Evolutionary conservation across 192 early-diverging fungal genomes (phyloP), one percentile per base, ranked within the genome.

Genomic region (Mortierella claussenii): DNA sequence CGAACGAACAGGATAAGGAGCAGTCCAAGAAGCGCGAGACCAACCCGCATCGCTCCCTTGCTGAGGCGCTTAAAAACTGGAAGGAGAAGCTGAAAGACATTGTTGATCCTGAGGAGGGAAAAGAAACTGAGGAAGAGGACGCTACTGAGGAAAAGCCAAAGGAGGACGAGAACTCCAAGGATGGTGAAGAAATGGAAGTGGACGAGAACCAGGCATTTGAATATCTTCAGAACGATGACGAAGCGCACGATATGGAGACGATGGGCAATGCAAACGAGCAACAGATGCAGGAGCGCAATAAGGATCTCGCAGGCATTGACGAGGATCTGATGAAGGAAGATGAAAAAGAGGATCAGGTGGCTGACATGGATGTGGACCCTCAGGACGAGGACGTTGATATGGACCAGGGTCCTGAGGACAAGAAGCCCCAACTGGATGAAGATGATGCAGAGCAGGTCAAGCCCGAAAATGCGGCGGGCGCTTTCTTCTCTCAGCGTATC

Each of bases 1-100:
- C 65, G 17, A 67, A 61, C 17, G 73, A 83, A 21, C 64, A 86
- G 11, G 59, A 82, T 7, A 56, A 70, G 46, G 79, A 80, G 20
- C 64, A 84, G 28, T 65, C 80, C 56, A 79, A 81, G 57, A 63
- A 83, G 64, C 60, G 68, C 15, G 85, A 94, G 49, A 83, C 87
- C 44, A 95, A 97, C 71, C 95, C 97, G 24, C 90, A 92, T 70
- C 87, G 96, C 45, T 95, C 91, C 46, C 74, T 99, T 32, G 97
- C 96, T 21, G 95, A 97, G 69, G 95, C 96, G 17, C 81, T 95
- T 52, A 92, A 97, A 78, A 92, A 93, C 70, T 99, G 96, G 96
- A 91, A 90, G 78, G 89, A 92, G 27, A 86, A 95, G 20, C 80
- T 99, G 24, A 84, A 93, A 51, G 82, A 91, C 66, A 71, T 95